Conservation (phyloP, 345 rosid genomes). For the Sonneratia caseolaris region DNA sequence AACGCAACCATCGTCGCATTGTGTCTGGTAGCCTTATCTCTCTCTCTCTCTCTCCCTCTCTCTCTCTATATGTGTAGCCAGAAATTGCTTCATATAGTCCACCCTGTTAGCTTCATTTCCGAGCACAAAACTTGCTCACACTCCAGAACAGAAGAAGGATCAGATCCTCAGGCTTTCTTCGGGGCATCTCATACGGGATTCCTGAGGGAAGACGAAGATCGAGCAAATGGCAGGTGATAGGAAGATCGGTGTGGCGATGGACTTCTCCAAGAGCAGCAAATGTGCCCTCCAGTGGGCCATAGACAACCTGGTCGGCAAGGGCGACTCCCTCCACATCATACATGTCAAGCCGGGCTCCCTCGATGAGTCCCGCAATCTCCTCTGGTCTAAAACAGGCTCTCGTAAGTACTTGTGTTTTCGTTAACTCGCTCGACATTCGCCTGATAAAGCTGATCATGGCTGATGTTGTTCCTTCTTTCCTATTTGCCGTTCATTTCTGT, state of each 20-base stretch:
- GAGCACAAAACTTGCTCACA: no score
- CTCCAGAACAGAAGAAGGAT: no score
- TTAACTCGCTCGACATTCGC: no score
- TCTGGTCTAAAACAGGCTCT: slow-evolving; percentile 66
- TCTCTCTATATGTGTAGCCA: no score
- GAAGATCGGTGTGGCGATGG: slow-evolving; percentile 79
- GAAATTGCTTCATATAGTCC: no score
- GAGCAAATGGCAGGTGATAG: slow-evolving; percentile 42
- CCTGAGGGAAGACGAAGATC: neutral
- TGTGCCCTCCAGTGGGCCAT: slow-evolving; percentile 81
- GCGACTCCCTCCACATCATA: slow-evolving; percentile 60
- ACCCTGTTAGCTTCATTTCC: no score
- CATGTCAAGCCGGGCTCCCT: slow-evolving; percentile 40
- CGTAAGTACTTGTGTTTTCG: slow-evolving; percentile 32
- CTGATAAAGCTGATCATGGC: neutral
- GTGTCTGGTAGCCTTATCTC: no score
- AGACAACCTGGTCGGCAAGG: slow-evolving; percentile 60
- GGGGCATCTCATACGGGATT: no score
- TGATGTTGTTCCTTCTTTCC: neutral
- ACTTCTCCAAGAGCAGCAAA: slow-evolving; percentile 91
- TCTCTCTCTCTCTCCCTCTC: no score
- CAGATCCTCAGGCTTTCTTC: no score
- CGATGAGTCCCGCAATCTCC: slow-evolving; percentile 35
- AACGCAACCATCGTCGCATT: no score
- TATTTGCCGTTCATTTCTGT: neutral